Percentiles rank a stretch among this genome's conserved stretches.
Conservation (phyloP, 441 rosid species). For the Omphalea diandra region DNA sequence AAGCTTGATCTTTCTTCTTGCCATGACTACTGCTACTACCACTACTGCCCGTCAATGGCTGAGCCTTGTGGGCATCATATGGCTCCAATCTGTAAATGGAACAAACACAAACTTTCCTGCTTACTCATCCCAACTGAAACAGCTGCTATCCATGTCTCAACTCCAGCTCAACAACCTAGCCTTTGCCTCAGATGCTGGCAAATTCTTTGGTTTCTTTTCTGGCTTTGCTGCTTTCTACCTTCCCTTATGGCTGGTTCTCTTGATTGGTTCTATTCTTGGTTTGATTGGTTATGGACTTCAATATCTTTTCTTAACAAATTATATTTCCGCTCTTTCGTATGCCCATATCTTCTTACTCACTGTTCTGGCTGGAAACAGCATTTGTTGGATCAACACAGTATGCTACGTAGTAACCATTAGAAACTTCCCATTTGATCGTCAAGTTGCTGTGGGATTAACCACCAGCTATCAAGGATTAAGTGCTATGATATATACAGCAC, state of each 20-base stretch:
- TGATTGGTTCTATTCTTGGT: slow-evolving; percentile 62
- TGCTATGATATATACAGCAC: slow-evolving; percentile 65
- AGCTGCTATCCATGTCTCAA: slow-evolving; percentile 67
- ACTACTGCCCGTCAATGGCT: slow-evolving; percentile 54
- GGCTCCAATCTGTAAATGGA: slow-evolving; percentile 80
- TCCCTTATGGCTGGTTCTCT: slow-evolving; percentile 72
- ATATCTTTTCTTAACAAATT: slow-evolving; percentile 53
- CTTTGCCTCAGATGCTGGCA: slow-evolving; percentile 88
- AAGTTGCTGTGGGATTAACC: slow-evolving; percentile 66
- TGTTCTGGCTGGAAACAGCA: slow-evolving; percentile 57
- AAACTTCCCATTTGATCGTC: slow-evolving; percentile 53
- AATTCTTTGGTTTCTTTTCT: slow-evolving; percentile 72
- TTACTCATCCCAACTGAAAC: slow-evolving; percentile 78
- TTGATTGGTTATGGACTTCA: slow-evolving; percentile 72
- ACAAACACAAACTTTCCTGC: slow-evolving; percentile 85
- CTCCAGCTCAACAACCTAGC: slow-evolving; percentile 77
- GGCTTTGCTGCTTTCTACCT: slow-evolving; percentile 72
- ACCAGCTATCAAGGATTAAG: slow-evolving; percentile 77
- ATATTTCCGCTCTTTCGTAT: slow-evolving; percentile 48
- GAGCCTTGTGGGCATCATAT: slow-evolving; percentile 63
- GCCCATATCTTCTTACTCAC: slow-evolving; percentile 52
- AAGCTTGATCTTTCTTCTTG: background rate
- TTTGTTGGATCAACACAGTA: slow-evolving; percentile 81
- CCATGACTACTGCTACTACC: slow-evolving; percentile 21
- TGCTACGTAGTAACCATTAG: slow-evolving; percentile 52